A percentile compares a stretch with the other conserved stretches of the same genome.
These are phyloP conservation scores for Sporothrix phasma DNA, from an alignment of 2,329 filamentous ascomycete genomes.

Conservation along the genomic window DNA sequence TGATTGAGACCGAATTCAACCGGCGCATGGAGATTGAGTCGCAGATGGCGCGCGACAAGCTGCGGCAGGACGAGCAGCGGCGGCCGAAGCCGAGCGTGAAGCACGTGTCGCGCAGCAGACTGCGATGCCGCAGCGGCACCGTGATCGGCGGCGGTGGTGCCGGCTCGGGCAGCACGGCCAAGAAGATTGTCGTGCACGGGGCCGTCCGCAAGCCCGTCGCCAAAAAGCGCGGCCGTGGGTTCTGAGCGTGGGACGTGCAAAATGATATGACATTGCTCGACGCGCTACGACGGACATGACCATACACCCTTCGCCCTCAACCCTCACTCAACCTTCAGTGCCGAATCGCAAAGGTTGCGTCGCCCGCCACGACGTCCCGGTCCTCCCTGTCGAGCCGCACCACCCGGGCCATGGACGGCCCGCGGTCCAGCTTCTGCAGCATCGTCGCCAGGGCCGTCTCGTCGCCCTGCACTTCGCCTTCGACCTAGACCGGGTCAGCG, in stretches of 20 bases:
- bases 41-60: slow-evolving; percentile 81
- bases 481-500: slow-evolving; percentile 48
- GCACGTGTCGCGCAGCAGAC: slow-evolving; percentile 36
- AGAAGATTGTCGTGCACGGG: slow-evolving; percentile 52
- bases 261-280: too few relatives aligned
- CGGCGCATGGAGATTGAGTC: slow-evolving; percentile 85
- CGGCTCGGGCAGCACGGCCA: slow-evolving; percentile 28
- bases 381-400: slow-evolving; percentile 62
- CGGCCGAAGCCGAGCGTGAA: slow-evolving; percentile 37
- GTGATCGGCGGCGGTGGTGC: not conserved
- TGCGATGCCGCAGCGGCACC: slow-evolving; percentile 30
- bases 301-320: not conserved
- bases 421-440: slow-evolving; percentile 63
- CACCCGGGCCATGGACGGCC: slow-evolving; percentile 63
- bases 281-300: not conserved
- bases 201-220: slow-evolving; percentile 51
- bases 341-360: slow-evolving; percentile 54
- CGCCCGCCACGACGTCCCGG: slow-evolving; percentile 54
- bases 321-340: slow-evolving; percentile 24
- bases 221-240: slow-evolving; percentile 46
- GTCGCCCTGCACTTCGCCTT: slow-evolving; percentile 78
- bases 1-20: slow-evolving; percentile 89
- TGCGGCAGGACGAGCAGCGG: slow-evolving; percentile 49
- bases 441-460: slow-evolving; percentile 57
- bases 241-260: slow-evolving; percentile 25